These are phyloP conservation scores for Cladosporium velox DNA, from an alignment of 2,329 filamentous ascomycete species.

Conservation along the genomic window DNA sequence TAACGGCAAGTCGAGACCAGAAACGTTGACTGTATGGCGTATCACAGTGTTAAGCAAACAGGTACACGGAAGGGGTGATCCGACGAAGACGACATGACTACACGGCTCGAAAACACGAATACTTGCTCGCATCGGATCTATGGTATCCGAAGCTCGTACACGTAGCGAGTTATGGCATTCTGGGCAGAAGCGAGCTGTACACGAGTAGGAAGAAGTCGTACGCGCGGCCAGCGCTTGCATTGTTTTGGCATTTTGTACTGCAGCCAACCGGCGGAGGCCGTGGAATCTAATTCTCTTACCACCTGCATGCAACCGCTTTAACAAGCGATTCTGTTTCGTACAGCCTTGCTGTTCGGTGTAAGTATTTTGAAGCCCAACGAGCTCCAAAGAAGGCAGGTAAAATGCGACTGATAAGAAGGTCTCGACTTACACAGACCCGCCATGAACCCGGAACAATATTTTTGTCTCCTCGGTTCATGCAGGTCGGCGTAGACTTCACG, in stretches of 20 bases:
- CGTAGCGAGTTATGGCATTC: neutral
- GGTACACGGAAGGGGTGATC: neutral
- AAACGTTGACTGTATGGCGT: neutral
- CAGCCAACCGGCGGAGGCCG: constrained; percentile 9
- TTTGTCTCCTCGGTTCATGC: neutral
- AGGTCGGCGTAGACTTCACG: neutral
- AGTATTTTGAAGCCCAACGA: neutral
- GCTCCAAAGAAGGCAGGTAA: neutral
- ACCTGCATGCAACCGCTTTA: neutral
- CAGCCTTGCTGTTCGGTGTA: neutral
- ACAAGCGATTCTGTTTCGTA: neutral
- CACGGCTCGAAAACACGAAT: neutral
- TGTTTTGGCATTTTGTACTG: constrained; percentile 2
- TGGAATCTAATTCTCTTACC: neutral
- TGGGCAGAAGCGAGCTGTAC: neutral
- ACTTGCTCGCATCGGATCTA: neutral
- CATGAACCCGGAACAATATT: neutral
- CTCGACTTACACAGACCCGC: neutral
- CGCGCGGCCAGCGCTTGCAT: constrained; percentile 11
- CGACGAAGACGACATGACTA: neutral
- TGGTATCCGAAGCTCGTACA: neutral
- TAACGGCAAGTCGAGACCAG: neutral
- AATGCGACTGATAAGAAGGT: neutral
- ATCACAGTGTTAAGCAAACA: neutral
- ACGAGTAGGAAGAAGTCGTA: neutral